Conservation (phyloP, 2,329 filamentous ascomycete genomes). For the Colletotrichum sp. region DNA sequence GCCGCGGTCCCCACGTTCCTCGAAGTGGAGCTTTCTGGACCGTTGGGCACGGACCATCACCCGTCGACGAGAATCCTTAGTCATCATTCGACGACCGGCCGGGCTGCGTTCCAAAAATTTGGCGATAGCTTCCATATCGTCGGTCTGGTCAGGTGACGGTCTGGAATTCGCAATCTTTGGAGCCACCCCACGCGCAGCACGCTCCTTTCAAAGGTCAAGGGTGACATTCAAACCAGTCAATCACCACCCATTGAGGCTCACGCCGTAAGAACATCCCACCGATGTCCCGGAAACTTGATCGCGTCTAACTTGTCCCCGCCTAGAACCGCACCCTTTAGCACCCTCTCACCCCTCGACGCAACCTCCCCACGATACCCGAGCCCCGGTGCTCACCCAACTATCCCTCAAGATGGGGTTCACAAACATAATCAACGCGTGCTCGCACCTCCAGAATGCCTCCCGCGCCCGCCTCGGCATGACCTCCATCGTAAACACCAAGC, state of each 20-base stretch:
- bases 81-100: slow-evolving; percentile 10
- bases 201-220: not conserved
- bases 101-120: slow-evolving; percentile 17
- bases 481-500: slow-evolving; percentile 79
- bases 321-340: not conserved
- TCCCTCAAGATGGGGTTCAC: slow-evolving; percentile 51
- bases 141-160: not conserved
- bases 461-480: slow-evolving; percentile 84
- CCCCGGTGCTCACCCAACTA: not conserved
- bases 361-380: not conserved
- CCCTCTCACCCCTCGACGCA: not conserved
- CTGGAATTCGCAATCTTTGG: not conserved
- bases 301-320: not conserved
- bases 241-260: not conserved
- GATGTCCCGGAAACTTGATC: not conserved
- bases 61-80: not conserved
- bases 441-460: slow-evolving; percentile 89
- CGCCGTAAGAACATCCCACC: not conserved
- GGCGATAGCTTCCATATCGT: slow-evolving; percentile 18
- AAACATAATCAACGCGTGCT: slow-evolving; percentile 81
- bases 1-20: not conserved
- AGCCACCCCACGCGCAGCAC: not conserved
- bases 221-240: not conserved
- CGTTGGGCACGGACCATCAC: not conserved
- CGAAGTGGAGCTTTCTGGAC: not conserved